Evolutionary conservation across 2,329 filamentous ascomycete genomes (phyloP).

Genomic region (Thermoascus crustaceus): DNA sequence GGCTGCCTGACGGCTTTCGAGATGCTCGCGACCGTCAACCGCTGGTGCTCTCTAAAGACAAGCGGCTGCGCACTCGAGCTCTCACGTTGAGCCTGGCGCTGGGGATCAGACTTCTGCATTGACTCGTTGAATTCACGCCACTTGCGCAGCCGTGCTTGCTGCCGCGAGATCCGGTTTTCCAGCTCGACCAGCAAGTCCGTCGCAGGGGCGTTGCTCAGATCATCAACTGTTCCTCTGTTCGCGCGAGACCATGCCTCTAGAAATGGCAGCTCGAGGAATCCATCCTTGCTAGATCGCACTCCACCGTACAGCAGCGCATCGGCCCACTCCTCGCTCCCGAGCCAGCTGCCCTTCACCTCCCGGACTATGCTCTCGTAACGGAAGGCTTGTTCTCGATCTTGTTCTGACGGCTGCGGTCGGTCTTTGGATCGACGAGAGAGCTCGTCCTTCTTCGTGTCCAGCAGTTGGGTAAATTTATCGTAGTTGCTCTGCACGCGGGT

Average conservation of each 20-base stretch:
- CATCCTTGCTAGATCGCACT: slow-evolving; percentile 47
- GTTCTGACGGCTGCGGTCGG: slow-evolving; percentile 19
- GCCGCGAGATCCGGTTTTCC: slow-evolving; percentile 57
- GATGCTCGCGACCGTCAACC: slow-evolving; percentile 31
- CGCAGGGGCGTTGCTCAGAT: slow-evolving; percentile 18
- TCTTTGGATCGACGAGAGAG: slow-evolving; percentile 34
- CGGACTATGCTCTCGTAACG: slow-evolving; percentile 26
- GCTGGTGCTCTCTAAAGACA: slow-evolving; percentile 29
- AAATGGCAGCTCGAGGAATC: slow-evolving; percentile 59
- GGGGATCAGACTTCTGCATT: slow-evolving; percentile 13
- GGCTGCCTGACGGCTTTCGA: slow-evolving; percentile 26
- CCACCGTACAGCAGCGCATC: slow-evolving; percentile 63
- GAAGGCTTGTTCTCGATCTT: slow-evolving; percentile 22
- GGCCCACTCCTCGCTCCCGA: slow-evolving; percentile 67
- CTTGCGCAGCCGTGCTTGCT: slow-evolving; percentile 59
- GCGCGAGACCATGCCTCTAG: slow-evolving; percentile 63
- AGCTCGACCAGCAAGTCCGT: slow-evolving; percentile 55
- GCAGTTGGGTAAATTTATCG: slow-evolving; percentile 53
- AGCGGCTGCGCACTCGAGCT: slow-evolving; percentile 13
- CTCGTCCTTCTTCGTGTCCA: slow-evolving; percentile 55
- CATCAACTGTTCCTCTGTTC: slow-evolving; percentile 47
- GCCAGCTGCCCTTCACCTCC: slow-evolving; percentile 65
- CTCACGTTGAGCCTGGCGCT: slow-evolving; percentile 1
- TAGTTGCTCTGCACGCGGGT: slow-evolving; percentile 52
- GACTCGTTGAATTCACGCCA: slow-evolving; percentile 62